Evolutionary conservation across 2,329 filamentous ascomycete genomes (phyloP), one percentile per base, ranked within the genome.

Genomic region (Colletotrichum orchidophilum): DNA sequence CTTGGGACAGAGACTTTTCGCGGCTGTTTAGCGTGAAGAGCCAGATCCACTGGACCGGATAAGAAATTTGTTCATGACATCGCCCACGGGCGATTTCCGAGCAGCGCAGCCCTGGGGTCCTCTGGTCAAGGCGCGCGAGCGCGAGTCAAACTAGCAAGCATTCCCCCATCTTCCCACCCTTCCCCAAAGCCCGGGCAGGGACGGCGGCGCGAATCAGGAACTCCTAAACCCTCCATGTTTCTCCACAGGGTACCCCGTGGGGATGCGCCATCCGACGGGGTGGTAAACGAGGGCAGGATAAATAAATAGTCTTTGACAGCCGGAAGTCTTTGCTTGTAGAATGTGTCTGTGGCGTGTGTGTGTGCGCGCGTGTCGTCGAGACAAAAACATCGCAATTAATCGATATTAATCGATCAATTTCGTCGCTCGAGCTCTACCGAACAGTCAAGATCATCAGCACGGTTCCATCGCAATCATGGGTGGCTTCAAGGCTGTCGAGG

Each of bases 401-500:
- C n/a, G n/a, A n/a, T n/a, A n/a, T n/a, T n/a, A n/a, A n/a, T n/a
- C n/a, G n/a, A n/a, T 21, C n/a, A 18, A 2, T 21, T 12, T 27
- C 27, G n/a, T 33, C 12, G 46, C n/a, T 21, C 42, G 26, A 31
- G 27, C 42, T 31, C 12, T 31, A 21, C 39, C 29, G 15, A 18
- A 26, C 4, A 54, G 31, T 63, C 29, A 2, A 9, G 15, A 42
- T 2, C 24, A 55, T 24, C 7, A 42, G 31, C 12, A 31, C 31
- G 13, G 46, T 12, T 42, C n/a, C 39, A 24, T 54, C 33, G 58
- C 53, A 63, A 61, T 21, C 46, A 82, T 82, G 80, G 79, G 77
- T 71, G 80, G 80, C 33, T 79, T 86, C 74, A 82, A 83, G 63
- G 85, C 85, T 35, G 83, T 85, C 49, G 87, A 88, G 76, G 87